Conservation (phyloP, 2,329 filamentous ascomycete genomes). For the Pseudocercospora macadamiae region DNA sequence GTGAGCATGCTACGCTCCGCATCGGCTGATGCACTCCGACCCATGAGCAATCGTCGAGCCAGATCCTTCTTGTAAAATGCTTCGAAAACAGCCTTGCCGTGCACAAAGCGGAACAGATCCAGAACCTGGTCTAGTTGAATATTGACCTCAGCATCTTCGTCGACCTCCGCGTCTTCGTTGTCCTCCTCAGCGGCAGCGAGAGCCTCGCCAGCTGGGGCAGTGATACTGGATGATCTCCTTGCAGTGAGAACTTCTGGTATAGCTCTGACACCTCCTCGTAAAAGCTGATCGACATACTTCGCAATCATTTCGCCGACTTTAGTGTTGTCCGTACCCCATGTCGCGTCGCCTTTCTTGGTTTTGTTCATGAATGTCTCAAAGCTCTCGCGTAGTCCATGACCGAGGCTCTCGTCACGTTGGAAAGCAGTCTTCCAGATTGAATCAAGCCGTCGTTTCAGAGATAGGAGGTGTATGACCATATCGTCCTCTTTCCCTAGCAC, state of each 20-base stretch:
- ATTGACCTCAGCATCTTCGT: slow-evolving; percentile 91
- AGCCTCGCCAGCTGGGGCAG: slow-evolving; percentile 53
- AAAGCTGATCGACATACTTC: slow-evolving; percentile 88
- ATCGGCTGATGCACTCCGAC: slow-evolving; percentile 88
- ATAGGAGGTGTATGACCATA: slow-evolving; percentile 83
- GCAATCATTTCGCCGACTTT: slow-evolving; percentile 99
- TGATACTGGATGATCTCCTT: slow-evolving; percentile 46
- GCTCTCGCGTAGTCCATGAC: slow-evolving; percentile 77
- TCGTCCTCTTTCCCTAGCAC: slow-evolving; percentile 76
- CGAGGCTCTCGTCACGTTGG: slow-evolving; percentile 72
- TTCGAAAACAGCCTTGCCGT: slow-evolving; percentile 97
- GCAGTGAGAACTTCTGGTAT: slow-evolving; percentile 68
- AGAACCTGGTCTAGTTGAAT: slow-evolving; percentile 89
- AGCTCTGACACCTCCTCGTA: slow-evolving; percentile 84
- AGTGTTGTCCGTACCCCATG: slow-evolving; percentile 80
- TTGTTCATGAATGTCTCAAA: slow-evolving; percentile 95
- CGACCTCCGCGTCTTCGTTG: slow-evolving; percentile 63
- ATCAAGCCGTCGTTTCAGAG: slow-evolving; percentile 79
- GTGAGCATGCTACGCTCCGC: slow-evolving; percentile 94
- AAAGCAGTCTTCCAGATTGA: slow-evolving; percentile 77
- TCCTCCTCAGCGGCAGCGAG: slow-evolving; percentile 60
- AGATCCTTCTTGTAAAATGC: slow-evolving; percentile 99
- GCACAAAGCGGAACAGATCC: slow-evolving; percentile 93
- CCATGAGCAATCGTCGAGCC: slow-evolving; percentile 85
- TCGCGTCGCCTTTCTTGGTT: slow-evolving; percentile 68